Conservation (phyloP, 805 yeast genomes). For the Candida insectorum region DNA sequence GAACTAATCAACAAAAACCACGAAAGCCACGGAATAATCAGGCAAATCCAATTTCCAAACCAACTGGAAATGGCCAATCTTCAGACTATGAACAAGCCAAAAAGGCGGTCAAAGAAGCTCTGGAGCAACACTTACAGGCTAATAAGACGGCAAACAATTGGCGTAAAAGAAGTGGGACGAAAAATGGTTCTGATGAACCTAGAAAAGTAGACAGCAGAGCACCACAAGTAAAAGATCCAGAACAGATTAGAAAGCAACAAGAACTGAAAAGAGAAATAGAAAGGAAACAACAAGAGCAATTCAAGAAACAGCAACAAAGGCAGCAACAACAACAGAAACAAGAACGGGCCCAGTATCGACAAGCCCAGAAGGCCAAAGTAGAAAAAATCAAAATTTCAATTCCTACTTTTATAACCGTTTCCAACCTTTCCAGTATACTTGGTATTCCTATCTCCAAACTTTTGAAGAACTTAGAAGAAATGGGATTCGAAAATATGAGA, state of each 20-base stretch:
- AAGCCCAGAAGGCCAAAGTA: no score
- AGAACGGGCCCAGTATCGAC: no score
- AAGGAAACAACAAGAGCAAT: conserved; percentile 1
- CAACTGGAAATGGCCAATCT: no score
- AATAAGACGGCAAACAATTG: no score
- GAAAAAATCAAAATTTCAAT: conserved; percentile 37
- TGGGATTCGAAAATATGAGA: conserved; percentile 73
- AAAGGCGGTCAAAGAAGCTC: conserved; percentile 13
- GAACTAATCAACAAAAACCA: conserved; percentile 2
- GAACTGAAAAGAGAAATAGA: conserved; percentile 2
- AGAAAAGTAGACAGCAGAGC: conserved; percentile 1
- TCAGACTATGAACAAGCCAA: no score
- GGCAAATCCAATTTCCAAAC: no score
- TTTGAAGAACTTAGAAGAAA: conserved; percentile 50
- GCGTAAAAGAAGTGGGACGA: no score
- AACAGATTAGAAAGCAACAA: conserved; percentile 1
- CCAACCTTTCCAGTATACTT: conserved; percentile 72
- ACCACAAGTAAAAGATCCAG: neutral
- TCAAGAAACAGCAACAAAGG: conserved; percentile 1
- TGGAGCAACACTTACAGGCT: no score
- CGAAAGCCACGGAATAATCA: neutral
- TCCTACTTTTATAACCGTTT: conserved; percentile 76
- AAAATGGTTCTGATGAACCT: no score
- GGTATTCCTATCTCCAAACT: conserved; percentile 62
- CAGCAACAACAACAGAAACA: no score